Percentiles rank a stretch among this genome's conserved stretches.
These are phyloP conservation scores for Boletus tomentosulus DNA, from an alignment of 768 basidiomycete species.

Conservation along the genomic window DNA sequence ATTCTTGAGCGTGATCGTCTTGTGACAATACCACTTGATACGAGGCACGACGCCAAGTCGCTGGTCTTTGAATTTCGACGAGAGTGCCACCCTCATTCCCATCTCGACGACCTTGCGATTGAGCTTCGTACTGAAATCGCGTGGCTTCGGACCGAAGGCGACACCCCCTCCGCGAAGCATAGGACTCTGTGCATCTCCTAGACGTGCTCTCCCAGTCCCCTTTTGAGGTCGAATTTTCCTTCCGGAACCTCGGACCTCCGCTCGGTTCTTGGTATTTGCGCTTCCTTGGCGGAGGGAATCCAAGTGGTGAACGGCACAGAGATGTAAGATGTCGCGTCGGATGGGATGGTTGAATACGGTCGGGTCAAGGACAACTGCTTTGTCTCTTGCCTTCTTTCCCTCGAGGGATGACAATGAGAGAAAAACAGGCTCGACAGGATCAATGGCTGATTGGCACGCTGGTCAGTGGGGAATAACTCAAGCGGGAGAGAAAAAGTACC, in stretches of 20 bases:
- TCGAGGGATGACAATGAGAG: slow-evolving; percentile 57
- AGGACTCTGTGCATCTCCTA: slow-evolving; percentile 84
- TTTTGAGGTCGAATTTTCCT: slow-evolving; percentile 90
- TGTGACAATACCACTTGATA: slow-evolving; percentile 67
- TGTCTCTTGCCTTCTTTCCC: slow-evolving; percentile 39
- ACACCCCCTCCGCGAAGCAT: slow-evolving; percentile 90
- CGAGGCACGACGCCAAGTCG: slow-evolving; percentile 71
- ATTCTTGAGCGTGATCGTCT: slow-evolving; percentile 63
- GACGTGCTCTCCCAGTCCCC: slow-evolving; percentile 83
- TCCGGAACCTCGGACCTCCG: slow-evolving; percentile 86
- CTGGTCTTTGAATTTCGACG: slow-evolving; percentile 73
- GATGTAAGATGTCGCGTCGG: slow-evolving; percentile 88
- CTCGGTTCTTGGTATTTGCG: slow-evolving; percentile 87
- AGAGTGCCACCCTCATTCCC: slow-evolving; percentile 89
- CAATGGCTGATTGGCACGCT: slow-evolving; percentile 28
- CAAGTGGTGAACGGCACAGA: slow-evolving; percentile 84
- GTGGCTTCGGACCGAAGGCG: slow-evolving; percentile 86
- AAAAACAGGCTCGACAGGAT: slow-evolving; percentile 47
- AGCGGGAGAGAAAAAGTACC: slow-evolving; percentile 13
- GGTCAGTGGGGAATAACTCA: slow-evolving; percentile 6
- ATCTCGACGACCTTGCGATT: slow-evolving; percentile 91
- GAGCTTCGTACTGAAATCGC: slow-evolving; percentile 88
- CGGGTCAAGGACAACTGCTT: slow-evolving; percentile 64
- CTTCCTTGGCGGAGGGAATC: slow-evolving; percentile 90
- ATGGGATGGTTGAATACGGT: slow-evolving; percentile 87